Conservation (phyloP, 2,329 filamentous ascomycete species). For the Aciculosporium take region DNA sequence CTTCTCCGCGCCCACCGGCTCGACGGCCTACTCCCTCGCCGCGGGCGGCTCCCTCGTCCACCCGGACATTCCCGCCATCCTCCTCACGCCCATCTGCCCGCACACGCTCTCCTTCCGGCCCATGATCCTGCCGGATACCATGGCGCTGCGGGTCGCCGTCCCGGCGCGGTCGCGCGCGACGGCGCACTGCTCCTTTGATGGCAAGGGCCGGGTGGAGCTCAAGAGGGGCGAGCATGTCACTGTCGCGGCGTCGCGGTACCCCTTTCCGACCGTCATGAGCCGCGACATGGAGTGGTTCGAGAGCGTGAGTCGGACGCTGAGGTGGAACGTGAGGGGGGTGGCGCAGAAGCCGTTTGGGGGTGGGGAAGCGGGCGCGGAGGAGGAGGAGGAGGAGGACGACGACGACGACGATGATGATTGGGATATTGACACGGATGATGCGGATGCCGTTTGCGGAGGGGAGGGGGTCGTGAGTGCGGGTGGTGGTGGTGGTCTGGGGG, state of each 20-base stretch:
- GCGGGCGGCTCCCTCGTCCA: slow-evolving; percentile 92
- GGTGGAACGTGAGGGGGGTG: slow-evolving; percentile 90
- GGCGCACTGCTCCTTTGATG: slow-evolving; percentile 94
- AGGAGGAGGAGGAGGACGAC: too few species aligned
- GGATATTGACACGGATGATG: slow-evolving; percentile 94
- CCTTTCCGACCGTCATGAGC: slow-evolving; percentile 89
- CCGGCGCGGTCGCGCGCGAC: slow-evolving; percentile 76
- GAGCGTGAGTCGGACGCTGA: slow-evolving; percentile 76
- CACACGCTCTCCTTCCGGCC: slow-evolving; percentile 94
- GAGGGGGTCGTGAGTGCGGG: too few species aligned
- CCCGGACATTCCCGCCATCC: slow-evolving; percentile 90
- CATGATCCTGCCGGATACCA: slow-evolving; percentile 93
- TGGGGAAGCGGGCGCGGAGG: too few species aligned
- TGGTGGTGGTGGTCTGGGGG: too few species aligned
- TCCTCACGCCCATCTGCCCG: slow-evolving; percentile 93
- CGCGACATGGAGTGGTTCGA: slow-evolving; percentile 93
- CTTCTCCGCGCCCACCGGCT: slow-evolving; percentile 89
- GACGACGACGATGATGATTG: slow-evolving; percentile 52
- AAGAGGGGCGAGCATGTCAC: slow-evolving; percentile 90
- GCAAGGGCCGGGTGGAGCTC: slow-evolving; percentile 88
- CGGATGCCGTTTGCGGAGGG: slow-evolving; percentile 34
- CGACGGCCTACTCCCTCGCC: slow-evolving; percentile 89
- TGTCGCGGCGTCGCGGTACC: slow-evolving; percentile 89
- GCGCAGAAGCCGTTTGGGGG: slow-evolving; percentile 88
- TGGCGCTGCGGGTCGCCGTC: slow-evolving; percentile 79